A percentile compares a stretch with the other conserved stretches of the same genome.
Conservation (phyloP, 2,329 filamentous ascomycete genomes). For the Sarocladium brachiariae region DNA sequence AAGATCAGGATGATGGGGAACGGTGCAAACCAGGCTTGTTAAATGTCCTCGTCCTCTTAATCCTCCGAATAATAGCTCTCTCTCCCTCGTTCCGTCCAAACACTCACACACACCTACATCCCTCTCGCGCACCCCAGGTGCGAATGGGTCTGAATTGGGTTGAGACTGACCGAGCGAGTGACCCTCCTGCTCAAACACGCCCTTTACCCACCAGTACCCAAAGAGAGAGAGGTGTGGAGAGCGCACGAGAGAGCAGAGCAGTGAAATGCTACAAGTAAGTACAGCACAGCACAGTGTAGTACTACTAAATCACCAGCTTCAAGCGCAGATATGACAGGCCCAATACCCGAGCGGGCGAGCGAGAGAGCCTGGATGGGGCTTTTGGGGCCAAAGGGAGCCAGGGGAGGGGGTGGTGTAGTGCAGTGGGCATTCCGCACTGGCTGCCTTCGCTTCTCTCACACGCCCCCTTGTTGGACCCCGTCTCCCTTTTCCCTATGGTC, state of each 20-base stretch:
- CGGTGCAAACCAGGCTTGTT: neutral
- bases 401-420: neutral
- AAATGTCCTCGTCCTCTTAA: neutral
- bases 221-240: too few species aligned
- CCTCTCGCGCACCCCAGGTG: neutral
- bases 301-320: too few species aligned
- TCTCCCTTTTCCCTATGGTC: neutral
- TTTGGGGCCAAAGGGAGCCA: neutral
- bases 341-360: slow-evolving; percentile 5
- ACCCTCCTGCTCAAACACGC: slow-evolving; percentile 5
- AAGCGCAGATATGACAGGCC: neutral
- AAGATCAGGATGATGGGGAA: slow-evolving; percentile 1
- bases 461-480: neutral
- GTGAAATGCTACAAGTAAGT: too few species aligned
- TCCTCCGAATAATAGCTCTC: neutral
- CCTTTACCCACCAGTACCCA: neutral
- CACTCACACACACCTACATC: too few species aligned
- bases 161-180: neutral
- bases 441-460: neutral
- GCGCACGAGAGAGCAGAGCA: too few species aligned
- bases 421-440: neutral
- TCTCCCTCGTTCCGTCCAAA: neutral
- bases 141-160: neutral
- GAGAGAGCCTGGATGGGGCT: neutral
- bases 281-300: too few species aligned